Base-by-base conservation (phyloP, 2,329 filamentous ascomycete species). In the Paecilomyces sp. region DNA sequence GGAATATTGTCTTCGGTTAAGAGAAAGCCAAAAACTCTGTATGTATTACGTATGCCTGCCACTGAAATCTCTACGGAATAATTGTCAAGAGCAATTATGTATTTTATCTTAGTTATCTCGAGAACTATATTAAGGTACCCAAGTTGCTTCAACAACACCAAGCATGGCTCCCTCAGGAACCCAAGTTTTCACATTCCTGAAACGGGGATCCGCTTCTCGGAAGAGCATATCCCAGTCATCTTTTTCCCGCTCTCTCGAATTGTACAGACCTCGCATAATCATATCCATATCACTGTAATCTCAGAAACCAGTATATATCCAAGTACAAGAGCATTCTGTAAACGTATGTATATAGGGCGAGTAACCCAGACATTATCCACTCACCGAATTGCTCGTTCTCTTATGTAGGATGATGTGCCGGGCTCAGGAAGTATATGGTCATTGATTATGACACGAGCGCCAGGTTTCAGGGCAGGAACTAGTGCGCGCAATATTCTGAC, bases 231-330 rank as follows among this genome's bases (percentile, higher is more conserved):
- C 65, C 60, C 82, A 84, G 61, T 82, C 80, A 5, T 68, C 66
- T 61, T 80, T 77, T 2, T 73, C 73, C 8, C 82, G 74, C 69
- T 84, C 82, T 65, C 81, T 77, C 2, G 81, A 76, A 62, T 84
- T 84, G 41, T 83, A 71, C 34, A 83, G 61, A 9, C 75, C 75
- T 66, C 83, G 65, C 81, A 84, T 83, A 2, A 81, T 70, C 62
- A 83, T 66, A 62, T 83, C 81, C 79, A 83, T 82, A 34, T 76
- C 74, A 33, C 72, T 66, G 24, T 8, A 30, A 22, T 54, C 1
- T 50, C 34, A 11, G 34, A 28, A 13, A 8, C 55, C 47, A 58
- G 56, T 31, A 12, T n/a, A 2, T 15, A 52, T 53, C 28, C 15
- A 57, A 7, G 33, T 24, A 5, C 1, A 2, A 47, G 50, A 15